Percentiles rank a stretch among this genome's conserved stretches.
phyloP scores from a whole-genome alignment of 192 early-diverging fungal genomes.

The Coemansia sp. region DNA sequence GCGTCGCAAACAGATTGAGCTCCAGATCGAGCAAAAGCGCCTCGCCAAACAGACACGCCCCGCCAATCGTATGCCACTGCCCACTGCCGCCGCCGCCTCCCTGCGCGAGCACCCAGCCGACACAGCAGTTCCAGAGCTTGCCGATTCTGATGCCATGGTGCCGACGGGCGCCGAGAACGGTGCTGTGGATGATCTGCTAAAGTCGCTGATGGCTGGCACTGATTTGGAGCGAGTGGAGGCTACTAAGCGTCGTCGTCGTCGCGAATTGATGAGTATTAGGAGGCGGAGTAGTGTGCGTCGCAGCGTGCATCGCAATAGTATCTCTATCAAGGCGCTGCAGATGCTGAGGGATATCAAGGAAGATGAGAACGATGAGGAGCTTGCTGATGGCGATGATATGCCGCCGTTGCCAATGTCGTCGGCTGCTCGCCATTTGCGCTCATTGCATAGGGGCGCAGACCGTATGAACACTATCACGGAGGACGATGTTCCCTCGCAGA shows the following conservation, averaged over 20 bases:
- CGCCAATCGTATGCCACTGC: background rate
- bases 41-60: constrained; percentile 45
- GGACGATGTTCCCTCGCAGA: constrained; percentile 15
- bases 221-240: constrained; percentile 60
- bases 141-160: background rate
- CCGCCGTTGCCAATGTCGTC: constrained; percentile 16
- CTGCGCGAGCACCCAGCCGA: background rate
- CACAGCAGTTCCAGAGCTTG: background rate
- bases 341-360: constrained; percentile 56
- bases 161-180: constrained; percentile 62
- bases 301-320: constrained; percentile 52
- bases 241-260: constrained; percentile 42
- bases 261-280: constrained; percentile 54
- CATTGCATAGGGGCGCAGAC: constrained; percentile 11
- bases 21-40: constrained; percentile 52
- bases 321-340: constrained; percentile 54
- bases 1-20: constrained; percentile 53
- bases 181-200: constrained; percentile 74
- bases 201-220: constrained; percentile 66
- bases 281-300: constrained; percentile 54
- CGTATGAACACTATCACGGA: constrained; percentile 45
- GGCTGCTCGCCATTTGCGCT: constrained; percentile 20
- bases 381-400: background rate
- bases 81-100: background rate
- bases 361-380: constrained; percentile 26